Evolutionary conservation across 2,329 filamentous ascomycete species (phyloP).

Genomic region (Epichloe sibirici): DNA sequence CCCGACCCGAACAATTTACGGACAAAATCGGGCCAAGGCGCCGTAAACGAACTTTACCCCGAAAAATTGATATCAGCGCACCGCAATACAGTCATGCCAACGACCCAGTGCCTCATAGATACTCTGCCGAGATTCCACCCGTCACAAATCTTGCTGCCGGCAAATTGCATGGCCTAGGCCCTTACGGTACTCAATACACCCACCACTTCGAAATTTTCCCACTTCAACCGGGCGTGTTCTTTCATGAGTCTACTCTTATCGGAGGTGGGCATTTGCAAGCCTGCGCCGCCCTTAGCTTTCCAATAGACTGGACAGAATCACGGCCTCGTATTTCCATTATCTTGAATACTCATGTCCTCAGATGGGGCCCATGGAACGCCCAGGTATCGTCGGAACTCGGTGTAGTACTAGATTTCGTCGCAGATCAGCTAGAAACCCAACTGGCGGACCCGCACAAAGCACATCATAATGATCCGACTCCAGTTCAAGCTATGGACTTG

Average conservation of each 20-base stretch:
- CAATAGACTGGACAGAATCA: slow-evolving; percentile 8
- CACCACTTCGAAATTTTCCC: slow-evolving; percentile 52
- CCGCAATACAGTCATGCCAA: slow-evolving; percentile 41
- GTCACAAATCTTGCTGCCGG: slow-evolving; percentile 10
- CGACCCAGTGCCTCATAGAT: slow-evolving; percentile 31
- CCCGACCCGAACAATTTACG: neutral
- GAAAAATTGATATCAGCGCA: slow-evolving; percentile 34
- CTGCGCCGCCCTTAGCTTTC: slow-evolving; percentile 20
- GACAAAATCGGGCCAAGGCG: slow-evolving; percentile 16
- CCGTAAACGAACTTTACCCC: slow-evolving; percentile 33
- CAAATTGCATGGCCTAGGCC: slow-evolving; percentile 40
- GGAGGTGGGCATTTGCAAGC: slow-evolving; percentile 33
- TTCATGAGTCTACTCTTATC: slow-evolving; percentile 47
- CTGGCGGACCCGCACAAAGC: neutral
- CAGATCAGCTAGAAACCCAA: slow-evolving; percentile 28
- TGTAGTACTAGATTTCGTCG: slow-evolving; percentile 46
- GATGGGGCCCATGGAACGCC: slow-evolving; percentile 46
- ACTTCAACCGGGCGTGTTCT: slow-evolving; percentile 41
- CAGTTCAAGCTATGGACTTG: slow-evolving; percentile 28
- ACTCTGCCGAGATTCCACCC: slow-evolving; percentile 5
- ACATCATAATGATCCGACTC: slow-evolving; percentile 6
- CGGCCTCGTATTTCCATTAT: slow-evolving; percentile 28
- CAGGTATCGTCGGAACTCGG: slow-evolving; percentile 49
- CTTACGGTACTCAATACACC: slow-evolving; percentile 49
- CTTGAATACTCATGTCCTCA: slow-evolving; percentile 35